These are phyloP conservation scores for Pyracantha coccinea DNA, from an alignment of 331 rosid genomes.

Conservation along the genomic window DNA sequence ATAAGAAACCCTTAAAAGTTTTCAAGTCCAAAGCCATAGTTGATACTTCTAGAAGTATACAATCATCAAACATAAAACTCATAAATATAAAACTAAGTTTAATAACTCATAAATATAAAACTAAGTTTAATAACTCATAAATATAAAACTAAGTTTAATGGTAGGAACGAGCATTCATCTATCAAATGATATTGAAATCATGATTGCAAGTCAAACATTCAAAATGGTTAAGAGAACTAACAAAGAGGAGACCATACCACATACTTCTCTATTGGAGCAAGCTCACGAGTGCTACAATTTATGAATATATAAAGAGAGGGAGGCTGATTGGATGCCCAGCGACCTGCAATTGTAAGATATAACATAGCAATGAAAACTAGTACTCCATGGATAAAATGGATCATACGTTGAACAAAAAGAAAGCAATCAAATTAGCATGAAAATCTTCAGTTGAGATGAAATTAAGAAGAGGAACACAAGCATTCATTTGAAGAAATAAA, in stretches of 20 bases:
- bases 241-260: conserved; percentile 66
- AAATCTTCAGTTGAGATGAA: background rate
- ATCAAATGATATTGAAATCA: background rate
- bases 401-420: background rate
- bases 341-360: conserved; percentile 51
- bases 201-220: background rate
- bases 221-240: conserved; percentile 7
- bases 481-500: background rate
- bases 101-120: too few relatives aligned
- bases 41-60: background rate
- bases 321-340: conserved; percentile 79
- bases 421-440: background rate
- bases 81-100: too few relatives aligned
- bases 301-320: conserved; percentile 81
- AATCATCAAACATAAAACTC: background rate
- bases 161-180: background rate
- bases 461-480: background rate
- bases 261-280: conserved; percentile 83
- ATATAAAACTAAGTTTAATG: background rate
- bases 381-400: background rate
- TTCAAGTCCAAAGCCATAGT: background rate
- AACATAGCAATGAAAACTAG: conserved; percentile 6
- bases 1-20: background rate
- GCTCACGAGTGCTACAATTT: conserved; percentile 89
- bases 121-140: too few relatives aligned